phyloP scores from a whole-genome alignment of 371 early-diverging fungal genomes.

The Zychaea mexicana region DNA sequence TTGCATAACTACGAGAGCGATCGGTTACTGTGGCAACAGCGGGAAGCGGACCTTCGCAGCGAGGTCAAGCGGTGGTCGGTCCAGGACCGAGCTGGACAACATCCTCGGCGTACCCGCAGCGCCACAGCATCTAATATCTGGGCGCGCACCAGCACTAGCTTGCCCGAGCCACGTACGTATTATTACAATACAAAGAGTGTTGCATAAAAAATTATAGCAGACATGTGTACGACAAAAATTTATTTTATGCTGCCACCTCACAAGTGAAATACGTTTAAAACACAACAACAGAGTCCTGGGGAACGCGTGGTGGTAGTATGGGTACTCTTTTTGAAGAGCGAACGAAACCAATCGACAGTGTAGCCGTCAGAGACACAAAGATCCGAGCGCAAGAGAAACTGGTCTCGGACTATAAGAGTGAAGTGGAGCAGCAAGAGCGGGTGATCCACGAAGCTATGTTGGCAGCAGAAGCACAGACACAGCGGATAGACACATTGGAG shows the following conservation, averaged over 20 bases:
- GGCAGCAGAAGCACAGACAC: slow-evolving; percentile 29
- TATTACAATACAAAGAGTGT: no score
- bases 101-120: slow-evolving; percentile 26
- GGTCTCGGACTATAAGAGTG: slow-evolving; percentile 25
- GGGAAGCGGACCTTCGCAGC: slow-evolving; percentile 25
- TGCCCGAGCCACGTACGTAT: slow-evolving; percentile 8
- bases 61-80: slow-evolving; percentile 19
- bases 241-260: no score
- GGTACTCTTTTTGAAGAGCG: slow-evolving; percentile 21
- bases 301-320: slow-evolving; percentile 2
- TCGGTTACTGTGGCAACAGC: slow-evolving; percentile 29
- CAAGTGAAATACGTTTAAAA: background rate
- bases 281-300: background rate
- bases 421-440: slow-evolving; percentile 27
- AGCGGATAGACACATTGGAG: slow-evolving; percentile 38
- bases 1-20: slow-evolving; percentile 33
- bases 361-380: slow-evolving; percentile 20
- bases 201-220: no score
- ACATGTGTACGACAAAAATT: no score
- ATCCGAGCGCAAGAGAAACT: slow-evolving; percentile 36
- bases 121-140: slow-evolving; percentile 27
- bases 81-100: slow-evolving; percentile 1
- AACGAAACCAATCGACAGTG: slow-evolving; percentile 2
- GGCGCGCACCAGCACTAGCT: background rate
- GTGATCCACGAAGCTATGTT: slow-evolving; percentile 34